Evolutionary conservation across 2,329 filamentous ascomycete genomes (phyloP), one percentile per base, ranked within the genome.

Genomic region (Bisporella sp.): DNA sequence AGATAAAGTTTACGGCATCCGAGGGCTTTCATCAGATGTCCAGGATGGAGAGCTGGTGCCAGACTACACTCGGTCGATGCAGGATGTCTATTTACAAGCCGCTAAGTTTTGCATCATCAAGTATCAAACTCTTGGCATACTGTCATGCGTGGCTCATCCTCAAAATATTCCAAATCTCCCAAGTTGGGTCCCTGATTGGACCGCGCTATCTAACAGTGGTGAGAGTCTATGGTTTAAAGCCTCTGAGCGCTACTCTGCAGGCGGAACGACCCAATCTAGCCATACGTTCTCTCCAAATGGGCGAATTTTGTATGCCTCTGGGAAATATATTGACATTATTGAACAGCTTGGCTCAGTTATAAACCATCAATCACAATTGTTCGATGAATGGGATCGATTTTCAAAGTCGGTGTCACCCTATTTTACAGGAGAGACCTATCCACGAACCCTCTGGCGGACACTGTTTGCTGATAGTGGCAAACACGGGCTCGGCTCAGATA

Each of bases 1-100:
- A 30, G 48, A 50, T 50, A 50, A 50, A 43, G 31, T 50, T n/a
- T 50, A 50, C 37, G 48, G 48, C 13, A 39, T 50, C 32, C 44
- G 30, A 21, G 43, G 48, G 9, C 48, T 50, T 32, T 31, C 33
- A 13, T 12, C 45, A 11, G 45, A 47, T 37, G 28, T 47, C 2
- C n/a, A 7, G 6, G 7, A 6, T 6, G 45, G 45, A 28, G 45
- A 47, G 11, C 33, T 50, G 11, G 46, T 29, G 29, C 43, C 44
- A 5, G 43, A 41, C 9, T 49, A 45, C 21, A 28, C 13, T 50
- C 32, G 30, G 29, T 9, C 33, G 29, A 39, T 21, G n/a, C 33
- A 50, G 37, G 48, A 21, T 29, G 33, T 46, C 13, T 50, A 50
- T 40, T 31, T 40, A 13, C 13, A n/a, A 29, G 39, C 13, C 33